A percentile compares a stretch with the other conserved stretches of the same genome.
Evolutionary conservation across 192 early-diverging fungal species (phyloP).

Genomic region (Gamsiella multidivaricata): DNA sequence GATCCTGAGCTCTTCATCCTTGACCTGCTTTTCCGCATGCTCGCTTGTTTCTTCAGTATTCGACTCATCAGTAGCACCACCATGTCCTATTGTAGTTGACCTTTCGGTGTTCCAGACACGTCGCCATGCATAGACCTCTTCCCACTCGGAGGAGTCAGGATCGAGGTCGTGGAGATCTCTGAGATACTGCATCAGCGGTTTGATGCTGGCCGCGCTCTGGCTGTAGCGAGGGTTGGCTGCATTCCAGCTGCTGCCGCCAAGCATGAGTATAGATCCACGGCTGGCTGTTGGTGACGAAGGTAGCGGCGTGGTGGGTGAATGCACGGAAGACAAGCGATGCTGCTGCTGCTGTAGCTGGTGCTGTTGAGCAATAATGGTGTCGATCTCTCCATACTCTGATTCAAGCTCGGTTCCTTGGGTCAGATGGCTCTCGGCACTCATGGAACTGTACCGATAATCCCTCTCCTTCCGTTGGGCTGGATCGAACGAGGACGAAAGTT

Average conservation of each 20-base stretch:
- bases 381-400: conserved; percentile 4
- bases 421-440: conserved; percentile 46
- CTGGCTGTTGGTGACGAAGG: conserved; percentile 44
- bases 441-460: conserved; percentile 30
- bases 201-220: conserved; percentile 29
- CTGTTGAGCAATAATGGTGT: conserved; percentile 8
- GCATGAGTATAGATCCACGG: not conserved
- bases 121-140: conserved; percentile 53
- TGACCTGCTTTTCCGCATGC: conserved; percentile 16
- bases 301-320: conserved; percentile 46
- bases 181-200: conserved; percentile 60
- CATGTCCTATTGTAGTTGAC: not conserved
- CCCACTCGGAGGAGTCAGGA: conserved; percentile 54
- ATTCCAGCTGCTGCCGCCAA: conserved; percentile 7
- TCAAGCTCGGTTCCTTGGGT: conserved; percentile 44
- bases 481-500: conserved; percentile 29
- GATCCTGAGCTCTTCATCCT: conserved; percentile 53
- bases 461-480: conserved; percentile 16
- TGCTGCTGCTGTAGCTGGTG: conserved; percentile 30
- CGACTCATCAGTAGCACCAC: conserved; percentile 1
- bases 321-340: conserved; percentile 39
- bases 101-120: conserved; percentile 52
- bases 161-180: conserved; percentile 70
- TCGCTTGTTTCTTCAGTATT: conserved; percentile 8
- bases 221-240: conserved; percentile 10